A percentile compares a stretch with the other conserved stretches of the same genome.
These are phyloP conservation scores for Aspergillus baeticus DNA, from an alignment of 495 filamentous ascomycete genomes.

Conservation along the genomic window DNA sequence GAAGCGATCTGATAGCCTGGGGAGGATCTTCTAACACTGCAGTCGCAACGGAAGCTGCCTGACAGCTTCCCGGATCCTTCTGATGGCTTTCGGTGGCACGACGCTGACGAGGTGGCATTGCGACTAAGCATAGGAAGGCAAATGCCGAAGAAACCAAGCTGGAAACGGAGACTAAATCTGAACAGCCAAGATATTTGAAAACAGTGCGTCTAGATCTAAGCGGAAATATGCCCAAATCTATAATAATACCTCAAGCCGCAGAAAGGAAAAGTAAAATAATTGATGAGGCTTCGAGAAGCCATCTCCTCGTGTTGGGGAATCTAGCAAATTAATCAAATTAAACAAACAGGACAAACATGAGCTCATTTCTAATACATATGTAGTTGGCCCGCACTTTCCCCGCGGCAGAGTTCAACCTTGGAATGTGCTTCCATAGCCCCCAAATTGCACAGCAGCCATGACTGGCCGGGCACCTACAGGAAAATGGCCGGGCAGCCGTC, in stretches of 20 bases:
- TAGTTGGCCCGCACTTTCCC: constrained; percentile 3
- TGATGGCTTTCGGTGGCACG: constrained; percentile 27
- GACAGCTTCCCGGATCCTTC: constrained; percentile 17
- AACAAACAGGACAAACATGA: constrained; percentile 11
- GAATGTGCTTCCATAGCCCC: no score
- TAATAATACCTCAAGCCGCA: neutral
- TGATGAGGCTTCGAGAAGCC: neutral
- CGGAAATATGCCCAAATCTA: neutral
- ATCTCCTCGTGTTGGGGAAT: neutral
- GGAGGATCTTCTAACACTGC: constrained; percentile 30
- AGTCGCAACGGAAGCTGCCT: constrained; percentile 19
- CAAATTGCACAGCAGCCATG: constrained; percentile 11
- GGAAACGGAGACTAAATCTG: neutral
- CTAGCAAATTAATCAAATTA: neutral
- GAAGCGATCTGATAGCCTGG: constrained; percentile 33
- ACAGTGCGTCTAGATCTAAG: no score
- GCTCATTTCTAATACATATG: no score
- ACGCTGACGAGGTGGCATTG: constrained; percentile 41
- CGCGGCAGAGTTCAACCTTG: neutral
- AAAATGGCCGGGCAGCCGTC: constrained; percentile 52
- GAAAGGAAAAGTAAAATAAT: neutral
- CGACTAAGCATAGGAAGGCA: neutral
- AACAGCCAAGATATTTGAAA: neutral
- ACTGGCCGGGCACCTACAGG: constrained; percentile 17
- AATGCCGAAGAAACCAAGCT: constrained; percentile 1